These are phyloP conservation scores for Colletotrichum falcatum DNA, from an alignment of 2,329 filamentous ascomycete genomes.

Conservation along the genomic window DNA sequence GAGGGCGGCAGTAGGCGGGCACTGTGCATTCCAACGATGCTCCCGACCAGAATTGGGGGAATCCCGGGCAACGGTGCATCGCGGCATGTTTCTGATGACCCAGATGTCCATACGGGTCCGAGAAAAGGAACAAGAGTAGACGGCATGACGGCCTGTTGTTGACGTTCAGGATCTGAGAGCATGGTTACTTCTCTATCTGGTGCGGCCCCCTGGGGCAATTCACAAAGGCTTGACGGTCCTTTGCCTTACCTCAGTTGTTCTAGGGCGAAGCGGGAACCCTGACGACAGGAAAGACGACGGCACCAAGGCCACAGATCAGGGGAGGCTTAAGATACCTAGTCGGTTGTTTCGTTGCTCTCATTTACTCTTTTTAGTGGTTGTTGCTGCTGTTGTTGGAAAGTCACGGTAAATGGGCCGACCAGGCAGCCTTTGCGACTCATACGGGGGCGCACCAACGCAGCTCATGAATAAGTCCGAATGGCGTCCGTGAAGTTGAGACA, in stretches of 20 bases:
- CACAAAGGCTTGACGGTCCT: slow-evolving; percentile 1
- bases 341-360: slow-evolving; percentile 19
- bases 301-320: neutral
- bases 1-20: slow-evolving; percentile 8
- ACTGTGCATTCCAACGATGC: slow-evolving; percentile 17
- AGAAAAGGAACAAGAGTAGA: neutral
- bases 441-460: neutral
- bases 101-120: neutral
- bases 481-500: neutral
- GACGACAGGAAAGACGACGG: neutral
- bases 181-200: neutral
- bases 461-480: neutral
- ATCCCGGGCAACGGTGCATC: neutral
- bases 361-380: neutral
- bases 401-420: neutral
- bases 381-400: neutral
- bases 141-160: neutral
- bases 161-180: neutral
- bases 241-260: neutral
- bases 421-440: slow-evolving; percentile 1
- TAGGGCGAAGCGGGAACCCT: neutral
- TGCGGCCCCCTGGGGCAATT: neutral
- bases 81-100: neutral
- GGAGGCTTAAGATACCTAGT: slow-evolving; percentile 10
- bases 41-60: neutral